Evolutionary conservation across 2,329 filamentous ascomycete species (phyloP).

Genomic region (Graphium sp.): DNA sequence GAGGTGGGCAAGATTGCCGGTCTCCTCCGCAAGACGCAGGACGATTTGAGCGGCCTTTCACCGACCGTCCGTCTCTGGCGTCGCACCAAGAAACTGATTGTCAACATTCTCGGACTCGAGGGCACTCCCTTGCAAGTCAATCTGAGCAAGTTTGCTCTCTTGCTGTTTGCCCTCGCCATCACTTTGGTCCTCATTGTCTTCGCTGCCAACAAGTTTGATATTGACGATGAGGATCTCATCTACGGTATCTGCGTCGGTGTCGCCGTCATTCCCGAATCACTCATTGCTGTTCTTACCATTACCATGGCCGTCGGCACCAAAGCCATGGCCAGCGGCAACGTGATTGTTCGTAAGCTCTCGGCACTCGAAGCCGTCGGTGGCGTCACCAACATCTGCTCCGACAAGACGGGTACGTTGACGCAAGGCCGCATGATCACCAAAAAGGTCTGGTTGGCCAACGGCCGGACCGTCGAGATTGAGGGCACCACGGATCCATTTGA

Average conservation of each 20-base stretch:
- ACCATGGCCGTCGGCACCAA: conserved; percentile 53
- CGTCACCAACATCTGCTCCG: conserved; percentile 54
- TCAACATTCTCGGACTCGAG: conserved; percentile 45
- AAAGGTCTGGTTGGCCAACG: conserved; percentile 42
- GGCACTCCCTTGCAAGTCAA: conserved; percentile 77
- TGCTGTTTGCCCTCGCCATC: conserved; percentile 59
- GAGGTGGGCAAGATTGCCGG: conserved; percentile 64
- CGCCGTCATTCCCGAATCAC: conserved; percentile 47
- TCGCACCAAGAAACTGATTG: conserved; percentile 21
- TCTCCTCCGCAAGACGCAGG: conserved; percentile 40
- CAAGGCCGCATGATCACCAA: conserved; percentile 50
- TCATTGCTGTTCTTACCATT: conserved; percentile 55
- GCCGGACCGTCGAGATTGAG: conserved; percentile 33
- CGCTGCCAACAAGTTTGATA: conserved; percentile 33
- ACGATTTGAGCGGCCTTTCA: conserved; percentile 15
- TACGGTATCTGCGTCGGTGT: conserved; percentile 46
- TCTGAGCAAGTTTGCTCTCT: conserved; percentile 68
- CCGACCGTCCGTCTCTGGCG: conserved; percentile 26
- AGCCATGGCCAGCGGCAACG: conserved; percentile 45
- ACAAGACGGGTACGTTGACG: conserved; percentile 53
- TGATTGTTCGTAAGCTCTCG: conserved; percentile 48
- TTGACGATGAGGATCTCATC: conserved; percentile 39
- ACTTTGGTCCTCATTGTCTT: conserved; percentile 46
- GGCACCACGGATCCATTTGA: conserved; percentile 42
- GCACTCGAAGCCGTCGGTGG: conserved; percentile 51